Conservation (phyloP, 129 eudicot genomes). For the Gnaphalium uliginosum region DNA sequence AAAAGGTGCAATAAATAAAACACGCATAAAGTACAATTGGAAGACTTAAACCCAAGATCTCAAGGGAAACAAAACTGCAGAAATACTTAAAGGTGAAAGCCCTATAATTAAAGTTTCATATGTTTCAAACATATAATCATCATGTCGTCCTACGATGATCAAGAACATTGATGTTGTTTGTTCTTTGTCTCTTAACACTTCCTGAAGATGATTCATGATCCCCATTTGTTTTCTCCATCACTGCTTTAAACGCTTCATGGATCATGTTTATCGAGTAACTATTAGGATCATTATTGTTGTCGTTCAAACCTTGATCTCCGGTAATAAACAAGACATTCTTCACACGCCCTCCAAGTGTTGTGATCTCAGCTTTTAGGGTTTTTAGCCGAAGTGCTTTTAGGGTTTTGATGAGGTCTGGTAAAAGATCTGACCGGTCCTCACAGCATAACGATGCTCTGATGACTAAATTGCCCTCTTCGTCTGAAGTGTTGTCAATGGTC, state of each 20-base stretch:
- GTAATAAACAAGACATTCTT: constrained; percentile 79
- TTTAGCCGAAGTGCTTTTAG: constrained; percentile 63
- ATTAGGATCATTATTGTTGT: constrained; percentile 29
- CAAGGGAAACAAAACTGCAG: neutral
- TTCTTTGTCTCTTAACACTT: constrained; percentile 85
- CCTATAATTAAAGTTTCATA: neutral
- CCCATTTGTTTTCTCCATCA: constrained; percentile 76
- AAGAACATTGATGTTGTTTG: constrained; percentile 45
- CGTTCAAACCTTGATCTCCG: constrained; percentile 44
- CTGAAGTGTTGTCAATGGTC: constrained; percentile 58
- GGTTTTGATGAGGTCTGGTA: constrained; percentile 85
- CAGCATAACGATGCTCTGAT: constrained; percentile 88
- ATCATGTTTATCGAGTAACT: constrained; percentile 56
- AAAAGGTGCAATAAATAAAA: neutral
- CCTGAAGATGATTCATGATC: constrained; percentile 66
- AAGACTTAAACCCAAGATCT: neutral
- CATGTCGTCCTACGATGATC: constrained; percentile 32
- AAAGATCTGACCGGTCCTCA: constrained; percentile 75
- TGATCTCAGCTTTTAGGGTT: constrained; percentile 87
- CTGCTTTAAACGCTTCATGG: constrained; percentile 87
- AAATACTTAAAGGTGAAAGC: neutral
- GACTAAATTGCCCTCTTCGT: constrained; percentile 59
- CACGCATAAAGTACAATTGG: neutral
- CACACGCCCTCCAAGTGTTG: constrained; percentile 86
- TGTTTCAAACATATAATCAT: neutral